A percentile compares a stretch with the other conserved stretches of the same genome.
Evolutionary conservation across 495 filamentous ascomycete genomes (phyloP).

Genomic region (Xylaria longipes): DNA sequence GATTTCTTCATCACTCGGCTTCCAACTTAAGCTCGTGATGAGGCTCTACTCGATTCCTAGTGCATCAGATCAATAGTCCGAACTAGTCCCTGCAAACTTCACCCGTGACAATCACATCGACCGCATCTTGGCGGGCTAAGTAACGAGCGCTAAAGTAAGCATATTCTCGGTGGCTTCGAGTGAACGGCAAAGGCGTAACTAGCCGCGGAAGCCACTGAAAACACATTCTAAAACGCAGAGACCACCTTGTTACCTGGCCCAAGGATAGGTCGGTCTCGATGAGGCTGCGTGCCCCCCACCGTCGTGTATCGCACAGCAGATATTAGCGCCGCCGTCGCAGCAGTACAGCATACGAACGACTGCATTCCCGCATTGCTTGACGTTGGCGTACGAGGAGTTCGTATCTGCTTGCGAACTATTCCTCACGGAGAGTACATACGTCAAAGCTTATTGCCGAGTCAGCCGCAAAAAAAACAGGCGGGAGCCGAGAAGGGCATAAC

Average conservation of each 20-base stretch:
- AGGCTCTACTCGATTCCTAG: background rate
- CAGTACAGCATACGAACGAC: background rate
- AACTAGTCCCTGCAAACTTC: background rate
- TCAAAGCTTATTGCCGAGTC: background rate
- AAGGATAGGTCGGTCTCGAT: background rate
- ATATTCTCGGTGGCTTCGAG: background rate
- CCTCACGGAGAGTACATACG: background rate
- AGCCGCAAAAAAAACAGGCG: conserved; percentile 17
- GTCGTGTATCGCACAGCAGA: conserved; percentile 4
- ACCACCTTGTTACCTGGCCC: background rate
- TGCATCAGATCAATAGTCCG: conserved; percentile 6
- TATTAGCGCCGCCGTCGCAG: conserved; percentile 15
- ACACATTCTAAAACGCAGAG: background rate
- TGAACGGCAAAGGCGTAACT: background rate
- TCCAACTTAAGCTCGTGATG: conserved; percentile 3
- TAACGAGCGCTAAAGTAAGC: conserved; percentile 15
- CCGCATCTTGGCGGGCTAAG: background rate
- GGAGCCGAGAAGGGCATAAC: conserved; percentile 8
- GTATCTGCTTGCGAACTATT: conserved; percentile 9
- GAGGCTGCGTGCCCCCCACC: background rate
- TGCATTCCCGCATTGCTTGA: conserved; percentile 7
- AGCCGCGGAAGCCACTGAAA: conserved; percentile 2
- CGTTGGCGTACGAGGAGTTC: background rate
- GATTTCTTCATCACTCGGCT: background rate
- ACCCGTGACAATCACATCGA: background rate